A percentile compares a stretch with the other conserved stretches of the same genome.
Evolutionary conservation across 192 early-diverging fungal genomes (phyloP).

Genomic region (Anaeromyces robustus): DNA sequence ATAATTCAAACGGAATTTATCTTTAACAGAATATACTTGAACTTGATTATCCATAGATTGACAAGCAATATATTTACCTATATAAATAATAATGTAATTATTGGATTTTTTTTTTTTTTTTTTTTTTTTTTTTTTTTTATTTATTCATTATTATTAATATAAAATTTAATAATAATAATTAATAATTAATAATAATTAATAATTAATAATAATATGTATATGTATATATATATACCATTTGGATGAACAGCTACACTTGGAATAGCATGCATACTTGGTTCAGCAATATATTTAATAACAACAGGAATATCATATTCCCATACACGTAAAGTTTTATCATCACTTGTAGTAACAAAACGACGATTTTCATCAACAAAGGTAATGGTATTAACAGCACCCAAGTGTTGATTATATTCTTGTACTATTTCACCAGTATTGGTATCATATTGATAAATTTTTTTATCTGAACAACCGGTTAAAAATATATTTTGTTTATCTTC

Average conservation of each 20-base stretch:
- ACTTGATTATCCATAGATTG: conserved; percentile 96
- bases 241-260: conserved; percentile 80
- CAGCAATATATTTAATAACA: conserved; percentile 93
- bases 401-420: conserved; percentile 94
- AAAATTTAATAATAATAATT: background rate
- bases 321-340: conserved; percentile 90
- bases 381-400: conserved; percentile 90
- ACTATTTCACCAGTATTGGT: conserved; percentile 60
- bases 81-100: background rate
- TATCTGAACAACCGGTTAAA: conserved; percentile 82
- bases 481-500: conserved; percentile 73
- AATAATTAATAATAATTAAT: background rate
- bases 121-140: too few relatives aligned
- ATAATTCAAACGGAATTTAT: conserved; percentile 69
- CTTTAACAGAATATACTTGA: conserved; percentile 69
- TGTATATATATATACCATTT: conserved; percentile 33
- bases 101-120: too few relatives aligned
- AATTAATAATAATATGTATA: too few relatives aligned
- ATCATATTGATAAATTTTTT: conserved; percentile 75
- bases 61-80: conserved; percentile 86
- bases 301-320: conserved; percentile 99
- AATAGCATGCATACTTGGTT: conserved; percentile 92
- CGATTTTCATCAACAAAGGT: conserved; percentile 92
- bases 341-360: conserved; percentile 85
- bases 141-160: too few relatives aligned